Base-by-base conservation (phyloP, 441 rosid genomes). In the Hura crepitans region DNA sequence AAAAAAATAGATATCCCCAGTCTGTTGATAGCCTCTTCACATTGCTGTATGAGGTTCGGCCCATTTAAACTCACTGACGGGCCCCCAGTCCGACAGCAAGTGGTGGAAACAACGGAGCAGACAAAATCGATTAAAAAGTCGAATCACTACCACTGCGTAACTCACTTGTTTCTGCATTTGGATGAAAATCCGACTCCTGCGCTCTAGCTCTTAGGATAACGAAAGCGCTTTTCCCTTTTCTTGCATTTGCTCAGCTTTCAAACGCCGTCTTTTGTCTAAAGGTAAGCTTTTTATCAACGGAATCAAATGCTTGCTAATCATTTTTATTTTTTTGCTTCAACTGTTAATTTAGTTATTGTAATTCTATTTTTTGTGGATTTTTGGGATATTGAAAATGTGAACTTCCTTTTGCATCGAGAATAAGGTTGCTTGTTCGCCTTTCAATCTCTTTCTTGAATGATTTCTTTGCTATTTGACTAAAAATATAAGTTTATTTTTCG, bases 191-290 rank as follows among this genome's bases (percentile, higher is more conserved):
- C 15, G 17, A 47, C n/a, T 2, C 53, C n/a, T 0, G 42, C 42
- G 8, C 7, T 37, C 8, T 37, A 37, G 42, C 42, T 37, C 42
- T 37, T 6, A 1, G 8, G 8, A 10, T 5, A 37, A 37, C 5
- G 5, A 37, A 10, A 14, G 43, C 18, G 3, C 2, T 23, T 43
- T 49, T 2, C 45, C 20, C 18, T 53, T 51, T 70, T 49, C 60
- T 47, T 6, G 60, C 58, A 10, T 31, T 58, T 69, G 28, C 56
- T 45, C 57, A 12, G 66, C 64, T 60, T 47, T 66, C 73, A 60
- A 60, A 33, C 73, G 66, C 65, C 25, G 66, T 25, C 35, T 66
- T 53, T 51, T n/a, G 18, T 30, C 4, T 51, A 39, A 47, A 70
- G 73, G 73, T 60, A 46, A 14, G 1, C 2, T 5, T 18, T 55